Evolutionary conservation across 108 stramenopile species (phyloP), one percentile per base, ranked within the genome.

Genomic region (Aurantiochytrium sp.): DNA sequence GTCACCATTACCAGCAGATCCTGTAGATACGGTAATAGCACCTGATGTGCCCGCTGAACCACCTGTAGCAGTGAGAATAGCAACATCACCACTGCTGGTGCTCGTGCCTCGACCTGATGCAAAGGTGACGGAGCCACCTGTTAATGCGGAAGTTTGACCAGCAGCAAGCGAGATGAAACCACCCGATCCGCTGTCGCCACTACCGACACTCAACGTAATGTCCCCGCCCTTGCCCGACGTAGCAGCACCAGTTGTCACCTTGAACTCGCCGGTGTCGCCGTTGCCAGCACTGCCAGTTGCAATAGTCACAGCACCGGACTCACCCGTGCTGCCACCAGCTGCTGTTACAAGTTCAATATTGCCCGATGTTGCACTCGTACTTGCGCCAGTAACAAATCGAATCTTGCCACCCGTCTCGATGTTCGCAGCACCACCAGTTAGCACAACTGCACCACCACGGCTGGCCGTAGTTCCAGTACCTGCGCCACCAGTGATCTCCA

Each of bases 201-300:
- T 73, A 28, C 92, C 55, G 16, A 60, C 43, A 28, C 69, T 29
- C 4, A 89, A 47, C 4, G 3, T 4, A 5, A 89, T 21, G 21
- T 58, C 60, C 5, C 87, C 87, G 60, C 60, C 60, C 28, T 25
- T 25, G 35, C 60, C 35, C 6, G 60, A 8, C 5, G 35, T 35
- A 5, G 60, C 93, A 18, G 72, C 87, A 18, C 92, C 92, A 28
- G 92, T 91, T 16, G n/a, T 25, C 16, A 92, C 53, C 8, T 49
- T 19, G 49, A 92, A 43, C 12, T 51, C 51, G 44, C 92, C 92
- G 21, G 91, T 5, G 42, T 89, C 5, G 45, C 72, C 14, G 69
- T 49, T 43, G 88, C 44, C 14, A 10, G 47, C 16, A 88, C 16
- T 53, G 18, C 89, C 89, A 23, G 88, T 89, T 0, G 88, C 25